These are phyloP conservation scores for Fusarium veterinarium DNA, from an alignment of 2,329 filamentous ascomycete species.

Conservation along the genomic window DNA sequence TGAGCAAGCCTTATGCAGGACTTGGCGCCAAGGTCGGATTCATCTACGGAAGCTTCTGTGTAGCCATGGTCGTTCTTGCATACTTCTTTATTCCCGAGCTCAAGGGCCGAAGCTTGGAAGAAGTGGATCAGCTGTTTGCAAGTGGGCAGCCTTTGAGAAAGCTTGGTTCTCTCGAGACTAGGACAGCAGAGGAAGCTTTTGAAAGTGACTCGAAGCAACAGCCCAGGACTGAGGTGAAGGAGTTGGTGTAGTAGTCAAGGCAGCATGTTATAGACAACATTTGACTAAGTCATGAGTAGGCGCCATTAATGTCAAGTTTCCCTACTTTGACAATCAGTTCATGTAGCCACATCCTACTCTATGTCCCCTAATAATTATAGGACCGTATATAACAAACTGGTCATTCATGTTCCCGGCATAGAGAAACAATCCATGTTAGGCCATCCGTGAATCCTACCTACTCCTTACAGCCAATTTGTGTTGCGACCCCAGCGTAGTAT, in stretches of 20 bases:
- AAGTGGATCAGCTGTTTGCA: conserved; percentile 60
- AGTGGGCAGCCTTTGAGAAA: conserved; percentile 1
- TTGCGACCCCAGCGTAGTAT: neutral
- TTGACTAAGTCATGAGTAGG: neutral
- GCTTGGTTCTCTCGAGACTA: neutral
- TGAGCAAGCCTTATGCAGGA: conserved; percentile 49
- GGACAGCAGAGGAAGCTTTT: neutral
- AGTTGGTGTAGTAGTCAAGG: fast-evolving
- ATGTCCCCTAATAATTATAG: fast-evolving
- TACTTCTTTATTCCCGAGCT: conserved; percentile 66
- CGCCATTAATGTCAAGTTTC: fast-evolving
- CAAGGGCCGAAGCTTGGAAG: conserved; percentile 63
- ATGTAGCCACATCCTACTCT: neutral
- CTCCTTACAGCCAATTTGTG: neutral
- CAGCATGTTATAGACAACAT: fast-evolving
- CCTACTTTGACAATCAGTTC: neutral
- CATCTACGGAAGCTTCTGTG: conserved; percentile 50
- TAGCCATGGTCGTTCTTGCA: neutral
- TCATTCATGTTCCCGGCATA: fast-evolving
- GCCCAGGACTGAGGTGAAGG: fast-evolving
- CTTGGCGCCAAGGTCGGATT: conserved; percentile 53
- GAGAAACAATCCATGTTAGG: neutral
- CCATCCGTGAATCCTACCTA: neutral
- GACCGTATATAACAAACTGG: fast-evolving
- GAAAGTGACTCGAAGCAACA: neutral